phyloP scores from a whole-genome alignment of 495 filamentous ascomycete genomes.

The Aspergillus sclerotioniger region DNA sequence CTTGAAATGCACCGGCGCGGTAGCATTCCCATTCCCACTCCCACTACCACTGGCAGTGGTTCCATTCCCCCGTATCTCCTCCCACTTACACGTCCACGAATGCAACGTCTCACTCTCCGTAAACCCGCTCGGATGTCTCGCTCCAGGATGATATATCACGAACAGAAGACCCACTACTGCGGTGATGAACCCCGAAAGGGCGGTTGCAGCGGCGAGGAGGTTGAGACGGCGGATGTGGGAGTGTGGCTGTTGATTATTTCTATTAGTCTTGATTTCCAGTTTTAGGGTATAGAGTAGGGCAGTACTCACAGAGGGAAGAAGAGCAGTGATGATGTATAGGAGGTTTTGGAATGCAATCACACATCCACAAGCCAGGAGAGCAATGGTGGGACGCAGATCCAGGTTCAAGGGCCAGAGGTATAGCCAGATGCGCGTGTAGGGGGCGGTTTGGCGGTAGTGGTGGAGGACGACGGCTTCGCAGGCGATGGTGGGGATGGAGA shows the following conservation, averaged over 20 bases:
- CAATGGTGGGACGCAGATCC: constrained; percentile 45
- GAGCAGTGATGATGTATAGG: constrained; percentile 38
- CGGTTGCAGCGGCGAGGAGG: constrained; percentile 33
- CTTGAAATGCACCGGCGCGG: constrained; percentile 35
- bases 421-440: constrained; percentile 37
- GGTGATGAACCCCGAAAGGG: constrained; percentile 38
- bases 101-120: constrained; percentile 44
- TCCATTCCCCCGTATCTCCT: constrained; percentile 11
- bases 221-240: constrained; percentile 40
- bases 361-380: constrained; percentile 43
- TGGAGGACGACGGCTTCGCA: constrained; percentile 42
- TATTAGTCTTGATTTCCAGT: not conserved
- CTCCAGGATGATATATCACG: constrained; percentile 41
- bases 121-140: constrained; percentile 37
- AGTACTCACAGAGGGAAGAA: constrained; percentile 46
- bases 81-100: constrained; percentile 56
- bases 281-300: not conserved
- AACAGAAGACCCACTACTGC: constrained; percentile 43
- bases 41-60: not conserved
- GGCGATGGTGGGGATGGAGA: constrained; percentile 38
- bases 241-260: constrained; percentile 25
- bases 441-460: constrained; percentile 38
- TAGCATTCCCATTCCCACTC: not conserved
- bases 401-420: constrained; percentile 51
- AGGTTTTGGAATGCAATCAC: constrained; percentile 39